A percentile compares a stretch with the other conserved stretches of the same genome.
Conservation (phyloP, 345 rosid species). For the Geranium brycei region DNA sequence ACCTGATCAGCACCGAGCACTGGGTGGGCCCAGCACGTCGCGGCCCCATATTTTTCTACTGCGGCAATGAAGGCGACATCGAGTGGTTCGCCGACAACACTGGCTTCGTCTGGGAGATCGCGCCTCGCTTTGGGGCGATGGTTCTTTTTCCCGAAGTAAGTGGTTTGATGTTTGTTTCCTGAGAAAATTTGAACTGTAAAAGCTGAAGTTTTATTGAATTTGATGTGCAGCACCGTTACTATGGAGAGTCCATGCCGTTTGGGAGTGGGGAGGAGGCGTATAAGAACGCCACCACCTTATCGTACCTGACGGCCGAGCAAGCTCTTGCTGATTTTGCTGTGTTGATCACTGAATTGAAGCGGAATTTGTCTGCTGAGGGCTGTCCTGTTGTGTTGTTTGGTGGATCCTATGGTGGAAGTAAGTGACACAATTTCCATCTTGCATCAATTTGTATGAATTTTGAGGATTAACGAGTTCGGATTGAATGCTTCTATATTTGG, state of each 20-base stretch:
- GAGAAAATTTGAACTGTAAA: not conserved
- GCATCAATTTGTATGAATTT: not conserved
- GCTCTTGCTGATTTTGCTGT: conserved; percentile 87
- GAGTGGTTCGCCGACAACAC: conserved; percentile 74
- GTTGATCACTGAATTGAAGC: conserved; percentile 51
- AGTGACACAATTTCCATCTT: conserved; percentile 8
- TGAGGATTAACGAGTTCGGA: not conserved
- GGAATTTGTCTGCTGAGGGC: conserved; percentile 70
- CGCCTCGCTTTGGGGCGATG: conserved; percentile 68
- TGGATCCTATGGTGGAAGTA: conserved; percentile 98
- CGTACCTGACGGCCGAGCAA: conserved; percentile 78
- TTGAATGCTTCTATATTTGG: not conserved
- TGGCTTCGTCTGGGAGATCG: conserved; percentile 73
- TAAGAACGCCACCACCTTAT: conserved; percentile 49
- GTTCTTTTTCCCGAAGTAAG: conserved; percentile 68
- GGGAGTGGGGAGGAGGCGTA: conserved; percentile 62
- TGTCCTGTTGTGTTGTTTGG: conserved; percentile 86
- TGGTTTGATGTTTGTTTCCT: not conserved
- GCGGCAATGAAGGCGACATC: conserved; percentile 81
- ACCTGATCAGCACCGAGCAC: conserved; percentile 52
- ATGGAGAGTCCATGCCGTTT: conserved; percentile 69
- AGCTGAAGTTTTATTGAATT: not conserved
- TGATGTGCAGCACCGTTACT: conserved; percentile 59
- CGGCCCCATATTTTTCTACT: conserved; percentile 75
- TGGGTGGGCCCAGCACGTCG: conserved; percentile 44